phyloP scores from a whole-genome alignment of 768 basidiomycete genomes.

The Cystobasidium ongulense region DNA sequence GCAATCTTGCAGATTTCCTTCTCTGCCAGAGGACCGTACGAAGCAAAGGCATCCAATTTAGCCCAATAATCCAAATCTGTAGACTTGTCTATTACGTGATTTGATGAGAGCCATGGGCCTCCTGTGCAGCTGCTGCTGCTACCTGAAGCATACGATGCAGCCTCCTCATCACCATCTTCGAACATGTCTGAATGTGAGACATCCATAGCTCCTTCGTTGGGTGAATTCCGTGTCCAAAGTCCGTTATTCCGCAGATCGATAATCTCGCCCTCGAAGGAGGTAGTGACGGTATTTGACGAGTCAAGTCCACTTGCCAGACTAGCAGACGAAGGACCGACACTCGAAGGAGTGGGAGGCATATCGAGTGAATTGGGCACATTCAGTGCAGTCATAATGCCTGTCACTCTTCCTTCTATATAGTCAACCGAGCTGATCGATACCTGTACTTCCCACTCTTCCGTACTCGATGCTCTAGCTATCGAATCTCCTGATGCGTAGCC shows the following conservation, averaged over 20 bases:
- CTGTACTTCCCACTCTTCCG: neutral
- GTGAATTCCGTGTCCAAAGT: constrained; percentile 22
- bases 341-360: neutral
- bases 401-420: neutral
- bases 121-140: neutral
- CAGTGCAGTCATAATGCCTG: constrained; percentile 38
- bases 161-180: neutral
- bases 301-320: neutral
- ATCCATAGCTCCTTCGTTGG: neutral
- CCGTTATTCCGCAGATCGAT: constrained; percentile 33
- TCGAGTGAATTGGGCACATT: constrained; percentile 26
- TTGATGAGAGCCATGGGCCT: neutral
- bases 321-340: neutral
- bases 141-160: neutral
- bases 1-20: constrained; percentile 28
- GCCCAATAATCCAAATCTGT: constrained; percentile 38
- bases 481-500: constrained; percentile 3
- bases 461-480: neutral
- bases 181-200: neutral
- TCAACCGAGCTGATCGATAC: constrained; percentile 35
- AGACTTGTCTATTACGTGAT: constrained; percentile 1
- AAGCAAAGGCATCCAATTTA: constrained; percentile 37
- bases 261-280: constrained; percentile 37
- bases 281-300: constrained; percentile 32
- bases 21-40: constrained; percentile 1